These are phyloP conservation scores for Zygosaccharomyces bisporus DNA, from an alignment of 805 yeast species.

Conservation along the genomic window DNA sequence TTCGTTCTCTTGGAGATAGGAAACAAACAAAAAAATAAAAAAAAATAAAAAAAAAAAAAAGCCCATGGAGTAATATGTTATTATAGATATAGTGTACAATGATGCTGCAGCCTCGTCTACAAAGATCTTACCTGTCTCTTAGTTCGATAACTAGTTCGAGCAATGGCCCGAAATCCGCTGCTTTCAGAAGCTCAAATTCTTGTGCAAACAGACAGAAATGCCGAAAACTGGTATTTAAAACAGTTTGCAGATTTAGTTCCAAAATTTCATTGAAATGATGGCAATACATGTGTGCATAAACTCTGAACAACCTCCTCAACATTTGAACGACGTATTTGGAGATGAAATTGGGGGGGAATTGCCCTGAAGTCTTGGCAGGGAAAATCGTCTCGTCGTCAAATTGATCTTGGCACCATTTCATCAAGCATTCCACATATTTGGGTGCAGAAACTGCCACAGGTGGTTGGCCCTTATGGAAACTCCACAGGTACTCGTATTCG, in stretches of 20 bases:
- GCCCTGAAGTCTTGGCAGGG: slow-evolving; percentile 88
- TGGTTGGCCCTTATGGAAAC: slow-evolving; percentile 62
- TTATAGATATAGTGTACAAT: slow-evolving; percentile 1
- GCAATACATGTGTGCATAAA: slow-evolving; percentile 96
- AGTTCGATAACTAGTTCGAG: slow-evolving; percentile 66
- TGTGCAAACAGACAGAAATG: slow-evolving; percentile 86
- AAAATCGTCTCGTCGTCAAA: slow-evolving; percentile 87
- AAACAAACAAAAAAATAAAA: not conserved
- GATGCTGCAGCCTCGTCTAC: not conserved
- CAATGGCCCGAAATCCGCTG: slow-evolving; percentile 88
- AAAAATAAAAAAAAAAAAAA: not conserved
- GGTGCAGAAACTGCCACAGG: slow-evolving; percentile 93
- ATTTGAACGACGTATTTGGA: slow-evolving; percentile 71
- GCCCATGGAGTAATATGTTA: not conserved
- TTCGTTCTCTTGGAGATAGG: not conserved
- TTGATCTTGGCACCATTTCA: slow-evolving; percentile 93
- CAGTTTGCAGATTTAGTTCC: slow-evolving; percentile 88
- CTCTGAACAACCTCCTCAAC: slow-evolving; percentile 85
- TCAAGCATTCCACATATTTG: slow-evolving; percentile 85
- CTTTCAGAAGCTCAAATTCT: slow-evolving; percentile 73
- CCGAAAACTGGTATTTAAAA: slow-evolving; percentile 88
- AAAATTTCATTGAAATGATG: slow-evolving; percentile 95
- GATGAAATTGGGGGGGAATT: slow-evolving; percentile 82
- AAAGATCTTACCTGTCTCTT: slow-evolving; percentile 29
- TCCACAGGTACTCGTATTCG: slow-evolving; percentile 97